Conservation (phyloP, 805 yeast species). For the Candida endomychidarum region DNA sequence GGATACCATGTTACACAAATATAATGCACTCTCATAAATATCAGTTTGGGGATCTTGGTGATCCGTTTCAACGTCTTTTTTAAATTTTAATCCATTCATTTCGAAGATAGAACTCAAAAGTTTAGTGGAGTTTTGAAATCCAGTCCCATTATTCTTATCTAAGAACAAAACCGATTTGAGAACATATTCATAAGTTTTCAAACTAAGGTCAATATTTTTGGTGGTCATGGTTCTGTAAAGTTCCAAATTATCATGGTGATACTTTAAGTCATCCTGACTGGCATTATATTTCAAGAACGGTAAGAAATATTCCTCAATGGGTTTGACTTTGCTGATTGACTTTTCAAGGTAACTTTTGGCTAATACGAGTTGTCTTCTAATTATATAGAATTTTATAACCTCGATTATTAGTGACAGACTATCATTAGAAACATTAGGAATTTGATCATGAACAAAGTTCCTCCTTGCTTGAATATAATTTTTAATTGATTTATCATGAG, state of each 20-base stretch:
- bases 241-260: conserved; percentile 25
- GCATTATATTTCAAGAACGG: conserved; percentile 30
- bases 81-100: conserved; percentile 26
- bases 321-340: conserved; percentile 16
- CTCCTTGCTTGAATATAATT: conserved; percentile 9
- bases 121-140: conserved; percentile 19
- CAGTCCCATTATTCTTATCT: conserved; percentile 16
- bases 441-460: conserved; percentile 2
- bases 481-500: conserved; percentile 8
- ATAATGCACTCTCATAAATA: conserved; percentile 16
- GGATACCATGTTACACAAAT: conserved; percentile 28
- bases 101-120: conserved; percentile 29
- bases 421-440: not conserved
- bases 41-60: conserved; percentile 2
- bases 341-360: conserved; percentile 24
- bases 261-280: conserved; percentile 17
- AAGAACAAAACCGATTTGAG: conserved; percentile 27
- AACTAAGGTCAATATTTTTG: conserved; percentile 22
- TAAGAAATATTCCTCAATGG: conserved; percentile 27
- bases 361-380: conserved; percentile 15
- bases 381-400: conserved; percentile 24
- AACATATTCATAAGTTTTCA: conserved; percentile 31
- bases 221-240: conserved; percentile 36
- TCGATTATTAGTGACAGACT: conserved; percentile 18
- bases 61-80: conserved; percentile 1